These are phyloP conservation scores for Orbilia javanica DNA, from an alignment of 2,329 filamentous ascomycete genomes.

Conservation along the genomic window DNA sequence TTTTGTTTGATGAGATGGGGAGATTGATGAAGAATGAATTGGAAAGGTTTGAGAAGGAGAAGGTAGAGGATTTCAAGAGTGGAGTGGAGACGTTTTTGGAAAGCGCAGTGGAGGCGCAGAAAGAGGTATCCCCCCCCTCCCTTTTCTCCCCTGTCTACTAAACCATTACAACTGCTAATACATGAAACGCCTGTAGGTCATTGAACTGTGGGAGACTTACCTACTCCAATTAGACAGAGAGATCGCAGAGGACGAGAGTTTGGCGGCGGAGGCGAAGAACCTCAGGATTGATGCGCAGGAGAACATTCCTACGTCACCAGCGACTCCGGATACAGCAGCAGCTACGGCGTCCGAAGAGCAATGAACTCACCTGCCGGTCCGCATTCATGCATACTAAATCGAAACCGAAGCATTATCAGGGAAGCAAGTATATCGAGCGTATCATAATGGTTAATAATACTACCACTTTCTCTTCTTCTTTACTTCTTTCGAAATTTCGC, in stretches of 20 bases:
- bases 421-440: background rate
- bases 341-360: conserved; percentile 37
- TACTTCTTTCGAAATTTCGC: background rate
- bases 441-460: conserved; percentile 11
- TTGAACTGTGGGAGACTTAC: conserved; percentile 98
- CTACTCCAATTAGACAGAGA: conserved; percentile 94
- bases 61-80: conserved; percentile 99
- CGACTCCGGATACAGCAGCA: conserved; percentile 44
- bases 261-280: conserved; percentile 38
- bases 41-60: conserved; percentile 94
- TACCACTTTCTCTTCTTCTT: background rate
- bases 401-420: background rate
- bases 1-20: conserved; percentile 98
- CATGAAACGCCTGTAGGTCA: conserved; percentile 67
- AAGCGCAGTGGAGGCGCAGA: conserved; percentile 96
- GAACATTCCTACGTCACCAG: conserved; percentile 27
- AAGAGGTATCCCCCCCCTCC: conserved; percentile 76
- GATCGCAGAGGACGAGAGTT: conserved; percentile 76
- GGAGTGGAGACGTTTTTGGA: conserved; percentile 98
- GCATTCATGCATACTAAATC: background rate
- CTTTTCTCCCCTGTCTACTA: background rate
- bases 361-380: background rate
- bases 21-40: conserved; percentile 89
- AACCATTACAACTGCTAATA: conserved; percentile 59
- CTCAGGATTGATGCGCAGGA: conserved; percentile 47